Percentiles rank a stretch among this genome's conserved stretches.
These are phyloP conservation scores for Fraxinus sp. DNA, from an alignment of 305 asterid species.

Conservation along the genomic window DNA sequence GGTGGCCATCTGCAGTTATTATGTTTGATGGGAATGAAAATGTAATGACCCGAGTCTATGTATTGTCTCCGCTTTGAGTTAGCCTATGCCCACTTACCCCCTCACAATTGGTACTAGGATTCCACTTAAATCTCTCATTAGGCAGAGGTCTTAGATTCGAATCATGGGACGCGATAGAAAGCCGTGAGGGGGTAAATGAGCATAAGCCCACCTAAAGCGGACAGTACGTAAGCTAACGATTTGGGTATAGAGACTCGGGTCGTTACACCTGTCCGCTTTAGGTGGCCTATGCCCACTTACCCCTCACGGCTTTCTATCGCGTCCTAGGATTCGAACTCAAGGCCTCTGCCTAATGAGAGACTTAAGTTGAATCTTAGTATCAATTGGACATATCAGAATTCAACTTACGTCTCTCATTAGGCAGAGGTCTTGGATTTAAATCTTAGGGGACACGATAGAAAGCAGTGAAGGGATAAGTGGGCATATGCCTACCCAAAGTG, in stretches of 20 bases:
- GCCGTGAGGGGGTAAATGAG: background rate
- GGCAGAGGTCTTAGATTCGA: background rate
- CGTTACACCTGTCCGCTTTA: background rate
- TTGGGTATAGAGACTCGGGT: background rate
- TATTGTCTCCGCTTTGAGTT: background rate
- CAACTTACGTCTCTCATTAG: background rate
- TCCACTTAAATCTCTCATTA: background rate
- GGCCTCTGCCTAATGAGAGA: too few species aligned
- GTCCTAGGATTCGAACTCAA: too few species aligned
- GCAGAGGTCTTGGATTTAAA: background rate
- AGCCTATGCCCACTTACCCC: background rate
- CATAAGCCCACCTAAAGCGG: background rate
- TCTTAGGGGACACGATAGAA: too few species aligned
- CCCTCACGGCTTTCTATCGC: too few species aligned
- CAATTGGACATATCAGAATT: too few species aligned
- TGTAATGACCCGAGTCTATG: background rate
- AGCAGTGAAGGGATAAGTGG: too few species aligned
- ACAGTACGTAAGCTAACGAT: background rate
- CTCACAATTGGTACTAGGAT: background rate
- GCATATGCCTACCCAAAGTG: too few species aligned
- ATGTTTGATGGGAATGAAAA: constrained; percentile 50
- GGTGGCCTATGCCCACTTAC: background rate
- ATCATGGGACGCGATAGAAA: too few species aligned
- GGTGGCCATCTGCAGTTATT: constrained; percentile 84
- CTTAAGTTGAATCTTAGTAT: too few species aligned